Conservation (phyloP, 1,139 yeast species). For the Lipomyces yarrowii region DNA sequence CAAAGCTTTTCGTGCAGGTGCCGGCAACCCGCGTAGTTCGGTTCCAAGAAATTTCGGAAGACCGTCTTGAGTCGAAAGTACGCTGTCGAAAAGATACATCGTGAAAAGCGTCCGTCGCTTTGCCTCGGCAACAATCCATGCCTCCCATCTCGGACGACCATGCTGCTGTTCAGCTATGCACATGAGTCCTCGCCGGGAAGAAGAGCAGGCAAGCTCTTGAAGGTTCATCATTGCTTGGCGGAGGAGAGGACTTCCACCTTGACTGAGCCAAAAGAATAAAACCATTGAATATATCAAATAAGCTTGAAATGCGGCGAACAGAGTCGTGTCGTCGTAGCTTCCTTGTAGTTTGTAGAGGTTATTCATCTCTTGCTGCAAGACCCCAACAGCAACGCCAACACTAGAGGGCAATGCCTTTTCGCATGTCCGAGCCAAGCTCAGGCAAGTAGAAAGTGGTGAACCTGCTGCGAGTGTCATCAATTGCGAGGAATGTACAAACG, state of each 20-base stretch:
- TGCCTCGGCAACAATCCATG: constrained; percentile 21
- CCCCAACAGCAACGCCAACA: too few species aligned
- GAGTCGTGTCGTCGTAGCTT: constrained; percentile 6
- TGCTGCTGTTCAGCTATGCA: constrained; percentile 10
- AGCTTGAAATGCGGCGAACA: constrained; percentile 23
- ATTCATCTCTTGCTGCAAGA: constrained; percentile 17
- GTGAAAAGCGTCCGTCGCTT: constrained; percentile 20
- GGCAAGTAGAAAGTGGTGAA: too few species aligned
- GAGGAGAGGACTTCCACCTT: background rate
- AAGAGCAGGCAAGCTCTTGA: background rate
- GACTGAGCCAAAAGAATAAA: constrained; percentile 5
- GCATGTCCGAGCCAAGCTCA: too few species aligned
- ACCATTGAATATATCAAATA: constrained; percentile 20
- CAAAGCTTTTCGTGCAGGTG: background rate
- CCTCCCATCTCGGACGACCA: constrained; percentile 24
- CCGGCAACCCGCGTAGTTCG: background rate
- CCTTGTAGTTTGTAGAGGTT: too few species aligned
- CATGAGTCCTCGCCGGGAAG: background rate
- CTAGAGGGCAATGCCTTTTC: too few species aligned
- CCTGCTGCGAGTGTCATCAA: too few species aligned
- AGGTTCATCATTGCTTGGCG: background rate
- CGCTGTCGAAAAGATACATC: constrained; percentile 20
- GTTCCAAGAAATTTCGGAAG: background rate
- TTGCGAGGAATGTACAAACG: too few species aligned
- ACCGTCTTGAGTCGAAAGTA: constrained; percentile 5